Evolutionary conservation across 805 yeast species (phyloP).

Genomic region (Starmerella cellae): DNA sequence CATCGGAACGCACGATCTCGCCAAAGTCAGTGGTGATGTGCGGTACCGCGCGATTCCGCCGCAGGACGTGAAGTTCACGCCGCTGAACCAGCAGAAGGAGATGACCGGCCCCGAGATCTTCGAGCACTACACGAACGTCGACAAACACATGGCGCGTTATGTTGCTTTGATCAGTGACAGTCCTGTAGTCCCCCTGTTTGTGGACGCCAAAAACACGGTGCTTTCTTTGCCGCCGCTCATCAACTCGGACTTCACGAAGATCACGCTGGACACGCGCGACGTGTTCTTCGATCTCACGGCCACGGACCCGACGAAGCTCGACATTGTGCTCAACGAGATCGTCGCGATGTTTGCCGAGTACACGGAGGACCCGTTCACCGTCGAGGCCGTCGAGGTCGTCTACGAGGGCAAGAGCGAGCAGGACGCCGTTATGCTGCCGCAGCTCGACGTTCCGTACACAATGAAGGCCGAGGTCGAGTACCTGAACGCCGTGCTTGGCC

Average conservation of each 20-base stretch:
- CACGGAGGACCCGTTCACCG: conserved; percentile 63
- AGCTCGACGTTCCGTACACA: conserved; percentile 44
- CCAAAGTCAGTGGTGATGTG: conserved; percentile 67
- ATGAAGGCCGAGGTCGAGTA: conserved; percentile 66
- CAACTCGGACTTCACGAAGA: conserved; percentile 82
- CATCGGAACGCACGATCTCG: conserved; percentile 94
- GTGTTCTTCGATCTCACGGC: conserved; percentile 91
- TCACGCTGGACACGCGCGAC: conserved; percentile 68
- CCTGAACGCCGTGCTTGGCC: conserved; percentile 88
- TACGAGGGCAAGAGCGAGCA: conserved; percentile 51
- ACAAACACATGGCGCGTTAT: conserved; percentile 78
- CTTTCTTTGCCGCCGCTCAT: conserved; percentile 95
- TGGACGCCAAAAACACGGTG: conserved; percentile 61
- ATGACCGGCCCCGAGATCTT: conserved; percentile 68
- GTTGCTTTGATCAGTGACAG: conserved; percentile 77
- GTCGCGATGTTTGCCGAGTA: conserved; percentile 94
- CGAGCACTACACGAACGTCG: conserved; percentile 73
- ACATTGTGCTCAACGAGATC: conserved; percentile 77
- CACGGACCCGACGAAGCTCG: conserved; percentile 87
- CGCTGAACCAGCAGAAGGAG: conserved; percentile 32
- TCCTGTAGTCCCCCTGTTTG: conserved; percentile 81
- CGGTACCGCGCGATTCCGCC: conserved; percentile 78
- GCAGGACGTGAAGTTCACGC: conserved; percentile 47
- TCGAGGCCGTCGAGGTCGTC: conserved; percentile 80
- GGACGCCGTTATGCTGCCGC: conserved; percentile 62